Evolutionary conservation across 768 basidiomycete species (phyloP).

Genomic region (Hydnomerulius pinastri): DNA sequence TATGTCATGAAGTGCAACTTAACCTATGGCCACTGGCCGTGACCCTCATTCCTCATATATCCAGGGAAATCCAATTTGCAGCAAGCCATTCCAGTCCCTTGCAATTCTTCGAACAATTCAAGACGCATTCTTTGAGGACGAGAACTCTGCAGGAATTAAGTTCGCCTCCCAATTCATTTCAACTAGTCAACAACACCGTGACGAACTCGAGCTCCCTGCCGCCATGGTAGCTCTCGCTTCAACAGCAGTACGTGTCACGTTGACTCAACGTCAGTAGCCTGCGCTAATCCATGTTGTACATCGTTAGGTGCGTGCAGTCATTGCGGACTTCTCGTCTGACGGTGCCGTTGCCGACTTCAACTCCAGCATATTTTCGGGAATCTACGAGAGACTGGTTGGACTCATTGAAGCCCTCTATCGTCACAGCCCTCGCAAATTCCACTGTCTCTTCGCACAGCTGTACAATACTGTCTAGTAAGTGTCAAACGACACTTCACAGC

Average conservation of each 20-base stretch:
- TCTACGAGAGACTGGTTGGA: no score
- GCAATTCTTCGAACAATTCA: background rate
- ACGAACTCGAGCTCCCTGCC: background rate
- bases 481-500: no score
- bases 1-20: background rate
- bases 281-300: no score
- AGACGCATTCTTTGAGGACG: background rate
- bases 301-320: no score
- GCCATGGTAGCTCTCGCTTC: background rate
- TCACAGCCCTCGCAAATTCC: no score
- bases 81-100: slow-evolving; percentile 2
- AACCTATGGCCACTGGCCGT: background rate
- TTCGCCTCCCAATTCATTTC: background rate
- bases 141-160: background rate
- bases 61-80: slow-evolving; percentile 3
- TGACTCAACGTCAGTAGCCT: background rate
- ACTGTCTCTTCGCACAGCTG: no score
- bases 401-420: no score
- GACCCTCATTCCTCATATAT: background rate
- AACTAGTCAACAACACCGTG: background rate
- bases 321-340: no score
- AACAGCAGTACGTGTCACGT: background rate
- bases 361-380: no score
- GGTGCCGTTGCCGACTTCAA: no score
- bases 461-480: no score